Conservation (phyloP, 495 filamentous ascomycete species). For the Aspergillus nanangensis region DNA sequence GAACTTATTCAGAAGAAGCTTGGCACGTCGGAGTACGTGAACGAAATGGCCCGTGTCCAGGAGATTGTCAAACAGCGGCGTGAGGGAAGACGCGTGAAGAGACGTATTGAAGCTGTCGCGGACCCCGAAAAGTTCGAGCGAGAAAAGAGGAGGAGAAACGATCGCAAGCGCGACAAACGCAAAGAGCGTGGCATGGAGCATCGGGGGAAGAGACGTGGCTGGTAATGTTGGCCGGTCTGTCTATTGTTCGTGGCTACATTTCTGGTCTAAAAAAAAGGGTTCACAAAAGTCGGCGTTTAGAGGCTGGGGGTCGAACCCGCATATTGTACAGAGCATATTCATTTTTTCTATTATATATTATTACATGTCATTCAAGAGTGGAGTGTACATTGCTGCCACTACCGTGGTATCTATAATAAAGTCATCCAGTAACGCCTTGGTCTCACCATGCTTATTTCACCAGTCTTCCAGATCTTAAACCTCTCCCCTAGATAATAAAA, state of each 20-base stretch:
- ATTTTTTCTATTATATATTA: no score
- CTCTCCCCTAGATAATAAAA: no score
- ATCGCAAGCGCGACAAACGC: slow-evolving; percentile 76
- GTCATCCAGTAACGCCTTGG: no score
- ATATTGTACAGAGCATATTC: slow-evolving; percentile 12
- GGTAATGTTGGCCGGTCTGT: slow-evolving; percentile 28
- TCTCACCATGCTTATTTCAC: no score
- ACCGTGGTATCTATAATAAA: no score
- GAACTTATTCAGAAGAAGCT: slow-evolving; percentile 74
- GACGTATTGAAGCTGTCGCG: slow-evolving; percentile 77
- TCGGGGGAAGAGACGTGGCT: slow-evolving; percentile 66
- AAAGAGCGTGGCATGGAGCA: slow-evolving; percentile 70
- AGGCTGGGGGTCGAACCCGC: slow-evolving; percentile 5
- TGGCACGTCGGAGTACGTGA: slow-evolving; percentile 73
- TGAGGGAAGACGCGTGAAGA: slow-evolving; percentile 69
- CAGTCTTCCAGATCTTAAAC: no score
- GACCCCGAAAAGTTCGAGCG: slow-evolving; percentile 72
- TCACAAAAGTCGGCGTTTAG: slow-evolving; percentile 11
- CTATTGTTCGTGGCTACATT: slow-evolving; percentile 7
- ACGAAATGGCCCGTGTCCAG: slow-evolving; percentile 61
- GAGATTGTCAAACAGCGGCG: slow-evolving; percentile 64
- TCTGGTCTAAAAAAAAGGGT: no score
- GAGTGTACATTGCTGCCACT: no score
- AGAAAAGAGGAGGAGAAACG: slow-evolving; percentile 81
- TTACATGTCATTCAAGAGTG: no score